Base-by-base conservation (phyloP, 2,329 filamentous ascomycete genomes). In the Rutstroemia sp. region DNA sequence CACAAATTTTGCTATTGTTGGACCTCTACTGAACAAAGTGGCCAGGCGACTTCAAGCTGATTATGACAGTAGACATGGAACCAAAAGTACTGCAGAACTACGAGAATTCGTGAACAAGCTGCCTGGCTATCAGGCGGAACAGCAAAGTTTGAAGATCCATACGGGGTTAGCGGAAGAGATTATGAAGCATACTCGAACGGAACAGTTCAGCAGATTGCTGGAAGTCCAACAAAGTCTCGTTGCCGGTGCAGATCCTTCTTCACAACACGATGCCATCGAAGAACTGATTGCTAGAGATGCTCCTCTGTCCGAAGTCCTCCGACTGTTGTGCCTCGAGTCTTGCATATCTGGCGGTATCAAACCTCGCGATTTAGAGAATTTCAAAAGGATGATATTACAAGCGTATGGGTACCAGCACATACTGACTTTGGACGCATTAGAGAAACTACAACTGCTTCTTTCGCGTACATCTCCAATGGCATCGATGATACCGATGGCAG, bases 141-240 rank as follows among this genome's bases (percentile, higher is more conserved):
- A 96, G 67, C 87, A 92, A 63, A 95, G 89, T 66, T 76, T 96
- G n/a, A 91, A 94, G 61, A 82, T 92, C 30, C 94, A 99, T 68
- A 96, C 92, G 1, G 88, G 88, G 7, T 79, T 99, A 46, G 91
- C 92, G 1, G 94, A 97, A 73, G 92, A 96, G 63, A 94, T 99
- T 54, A 92, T 95, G 78, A 94, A 95, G 68, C 83, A 91, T 66
- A 99, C 94, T 0, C 83, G 89, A 51, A 88, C 90, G 18, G 92
- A 97, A 66, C 82, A 88, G 57, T 99, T 99, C 75, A 89, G 87
- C 62, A 87, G 89, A 59, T 77, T 91, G 41, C 78, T 99, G 1
- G 94, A 97, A 73, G 88, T 97, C 4, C 94, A 99, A 69, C 94
- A 99, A 70, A 96, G 95, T 68, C 81, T 97, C 46, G 92, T 91